Evolutionary conservation across 768 basidiomycete genomes (phyloP).

Genomic region (Boletus reticuloceps): DNA sequence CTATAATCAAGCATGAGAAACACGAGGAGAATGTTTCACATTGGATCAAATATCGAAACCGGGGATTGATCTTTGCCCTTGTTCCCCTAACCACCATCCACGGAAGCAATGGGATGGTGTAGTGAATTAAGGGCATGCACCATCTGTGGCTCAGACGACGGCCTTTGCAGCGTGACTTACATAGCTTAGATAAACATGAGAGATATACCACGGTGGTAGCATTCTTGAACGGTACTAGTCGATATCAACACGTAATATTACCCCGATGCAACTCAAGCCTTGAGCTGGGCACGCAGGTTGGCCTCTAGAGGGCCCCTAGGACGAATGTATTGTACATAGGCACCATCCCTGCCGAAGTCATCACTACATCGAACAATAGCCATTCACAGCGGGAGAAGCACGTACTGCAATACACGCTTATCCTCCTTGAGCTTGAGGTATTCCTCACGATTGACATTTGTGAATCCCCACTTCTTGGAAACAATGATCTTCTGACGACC

Average conservation of each 20-base stretch:
- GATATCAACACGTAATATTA: constrained; percentile 7
- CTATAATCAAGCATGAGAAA: constrained; percentile 17
- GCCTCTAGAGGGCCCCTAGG: constrained; percentile 81
- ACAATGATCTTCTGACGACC: constrained; percentile 96
- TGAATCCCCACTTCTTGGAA: constrained; percentile 99
- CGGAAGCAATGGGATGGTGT: constrained; percentile 48
- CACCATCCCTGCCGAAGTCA: constrained; percentile 59
- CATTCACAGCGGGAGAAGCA: constrained; percentile 22
- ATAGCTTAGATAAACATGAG: neutral
- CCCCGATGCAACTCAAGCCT: constrained; percentile 46
- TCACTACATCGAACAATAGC: neutral
- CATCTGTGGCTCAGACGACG: neutral
- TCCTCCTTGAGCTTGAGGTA: constrained; percentile 87
- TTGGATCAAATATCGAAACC: constrained; percentile 5
- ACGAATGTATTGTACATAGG: constrained; percentile 92
- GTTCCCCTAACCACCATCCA: constrained; percentile 81
- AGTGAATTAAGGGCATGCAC: constrained; percentile 68
- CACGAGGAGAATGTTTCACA: constrained; percentile 16
- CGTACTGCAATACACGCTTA: constrained; percentile 85
- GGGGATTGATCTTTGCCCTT: constrained; percentile 61
- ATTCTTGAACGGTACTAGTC: constrained; percentile 18
- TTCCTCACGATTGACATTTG: constrained; percentile 86
- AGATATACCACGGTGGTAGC: constrained; percentile 17
- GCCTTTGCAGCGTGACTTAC: constrained; percentile 2
- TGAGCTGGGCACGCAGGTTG: constrained; percentile 83